phyloP scores from a whole-genome alignment of 1,284 basidiomycete species.

The Cutaneotrichosporon spelunceum region DNA sequence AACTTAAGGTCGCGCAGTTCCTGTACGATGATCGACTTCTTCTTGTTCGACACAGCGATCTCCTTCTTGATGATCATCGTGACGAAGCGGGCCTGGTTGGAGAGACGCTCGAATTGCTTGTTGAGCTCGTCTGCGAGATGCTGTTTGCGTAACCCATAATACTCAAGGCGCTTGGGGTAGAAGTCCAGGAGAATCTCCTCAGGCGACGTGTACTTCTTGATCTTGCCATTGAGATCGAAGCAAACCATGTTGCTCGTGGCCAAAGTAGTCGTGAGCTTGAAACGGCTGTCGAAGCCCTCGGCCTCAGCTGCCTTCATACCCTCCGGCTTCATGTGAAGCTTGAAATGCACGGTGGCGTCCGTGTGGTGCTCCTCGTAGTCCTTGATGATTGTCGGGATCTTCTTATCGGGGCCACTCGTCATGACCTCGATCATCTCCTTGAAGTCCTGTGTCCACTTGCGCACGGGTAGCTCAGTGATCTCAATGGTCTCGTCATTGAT shows the following conservation, averaged over 20 bases:
- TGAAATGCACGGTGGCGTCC: conserved; percentile 87
- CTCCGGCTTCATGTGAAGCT: conserved; percentile 72
- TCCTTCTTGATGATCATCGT: conserved; percentile 90
- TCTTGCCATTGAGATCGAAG: conserved; percentile 94
- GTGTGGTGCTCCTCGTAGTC: conserved; percentile 96
- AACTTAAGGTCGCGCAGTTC: conserved; percentile 84
- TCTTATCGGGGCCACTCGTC: conserved; percentile 59
- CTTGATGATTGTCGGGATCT: conserved; percentile 63
- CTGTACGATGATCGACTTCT: conserved; percentile 77
- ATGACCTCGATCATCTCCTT: conserved; percentile 82
- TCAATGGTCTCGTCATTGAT: conserved; percentile 83
- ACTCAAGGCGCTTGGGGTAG: conserved; percentile 81
- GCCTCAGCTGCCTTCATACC: conserved; percentile 81
- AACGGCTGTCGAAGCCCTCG: conserved; percentile 84
- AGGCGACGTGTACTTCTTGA: conserved; percentile 85
- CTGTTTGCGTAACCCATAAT: conserved; percentile 96
- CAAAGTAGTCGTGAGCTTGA: conserved; percentile 81
- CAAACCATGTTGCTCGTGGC: conserved; percentile 97
- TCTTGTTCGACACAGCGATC: conserved; percentile 87
- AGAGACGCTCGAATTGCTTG: conserved; percentile 74
- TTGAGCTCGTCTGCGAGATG: conserved; percentile 82
- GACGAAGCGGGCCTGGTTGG: conserved; percentile 95
- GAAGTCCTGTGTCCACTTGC: conserved; percentile 90
- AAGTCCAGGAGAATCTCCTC: conserved; percentile 95
- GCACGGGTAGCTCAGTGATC: conserved; percentile 92